Evolutionary conservation across 345 rosid species (phyloP).

Genomic region (Citrus trifoliata): DNA sequence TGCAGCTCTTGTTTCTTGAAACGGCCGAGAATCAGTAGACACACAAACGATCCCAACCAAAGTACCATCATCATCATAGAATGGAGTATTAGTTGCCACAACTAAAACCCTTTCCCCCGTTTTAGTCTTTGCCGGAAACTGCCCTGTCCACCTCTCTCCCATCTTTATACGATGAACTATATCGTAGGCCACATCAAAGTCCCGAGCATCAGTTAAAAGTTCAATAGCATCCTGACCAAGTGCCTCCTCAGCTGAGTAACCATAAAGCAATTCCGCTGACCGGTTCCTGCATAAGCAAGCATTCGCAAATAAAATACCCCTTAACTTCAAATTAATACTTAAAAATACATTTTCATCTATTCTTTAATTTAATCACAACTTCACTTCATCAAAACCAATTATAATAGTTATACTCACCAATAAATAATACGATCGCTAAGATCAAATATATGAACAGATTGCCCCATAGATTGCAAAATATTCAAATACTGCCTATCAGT

Average conservation of each 20-base stretch:
- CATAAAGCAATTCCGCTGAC: conserved; percentile 81
- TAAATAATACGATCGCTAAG: conserved; percentile 58
- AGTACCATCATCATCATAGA: conserved; percentile 66
- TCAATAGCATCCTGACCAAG: conserved; percentile 68
- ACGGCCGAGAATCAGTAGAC: conserved; percentile 55
- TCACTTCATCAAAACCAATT: not conserved
- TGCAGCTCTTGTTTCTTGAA: conserved; percentile 37
- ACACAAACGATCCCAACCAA: conserved; percentile 81
- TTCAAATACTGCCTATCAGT: conserved; percentile 71
- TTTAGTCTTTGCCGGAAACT: conserved; percentile 81
- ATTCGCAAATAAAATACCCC: conserved; percentile 3
- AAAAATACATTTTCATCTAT: not conserved
- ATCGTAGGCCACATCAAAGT: conserved; percentile 45
- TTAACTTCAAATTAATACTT: not conserved
- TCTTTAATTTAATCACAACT: not conserved
- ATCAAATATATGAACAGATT: conserved; percentile 82
- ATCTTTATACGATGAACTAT: conserved; percentile 45
- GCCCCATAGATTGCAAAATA: conserved; percentile 93
- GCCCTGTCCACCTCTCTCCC: conserved; percentile 95
- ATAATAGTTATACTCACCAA: conserved; percentile 51
- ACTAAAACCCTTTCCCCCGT: conserved; percentile 56
- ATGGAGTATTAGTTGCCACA: conserved; percentile 70
- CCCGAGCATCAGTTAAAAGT: conserved; percentile 63
- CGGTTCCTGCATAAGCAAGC: conserved; percentile 61
- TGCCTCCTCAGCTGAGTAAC: conserved; percentile 75